phyloP scores from a whole-genome alignment of 495 filamentous ascomycete species.

The Chlorociboria aeruginascens region DNA sequence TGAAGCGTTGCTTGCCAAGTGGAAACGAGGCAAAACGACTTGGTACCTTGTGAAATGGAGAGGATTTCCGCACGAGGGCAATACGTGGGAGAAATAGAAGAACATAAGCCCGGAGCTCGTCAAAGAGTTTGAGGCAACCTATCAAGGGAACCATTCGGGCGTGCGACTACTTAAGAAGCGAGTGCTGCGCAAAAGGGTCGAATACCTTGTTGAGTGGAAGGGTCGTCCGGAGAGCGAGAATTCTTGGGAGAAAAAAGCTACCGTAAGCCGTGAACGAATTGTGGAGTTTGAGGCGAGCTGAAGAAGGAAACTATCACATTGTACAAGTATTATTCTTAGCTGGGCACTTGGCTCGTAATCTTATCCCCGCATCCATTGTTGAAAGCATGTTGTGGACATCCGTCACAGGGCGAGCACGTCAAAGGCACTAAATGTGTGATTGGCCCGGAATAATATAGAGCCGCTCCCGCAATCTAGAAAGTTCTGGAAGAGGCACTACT shows the following conservation, averaged over 20 bases:
- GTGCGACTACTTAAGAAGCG: background rate
- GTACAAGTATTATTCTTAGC: background rate
- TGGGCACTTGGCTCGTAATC: background rate
- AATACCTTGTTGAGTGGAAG: constrained; percentile 14
- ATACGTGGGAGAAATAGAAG: constrained; percentile 11
- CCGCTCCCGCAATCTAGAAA: constrained; percentile 1
- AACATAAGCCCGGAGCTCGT: constrained; percentile 13
- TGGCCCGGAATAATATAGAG: constrained; percentile 3
- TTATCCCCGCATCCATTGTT: background rate
- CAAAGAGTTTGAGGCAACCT: constrained; percentile 9
- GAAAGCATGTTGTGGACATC: background rate
- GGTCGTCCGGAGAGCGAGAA: constrained; percentile 12
- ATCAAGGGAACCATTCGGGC: constrained; percentile 10
- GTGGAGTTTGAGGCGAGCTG: constrained; percentile 12
- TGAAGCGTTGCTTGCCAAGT: constrained; percentile 17
- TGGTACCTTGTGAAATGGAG: constrained; percentile 14
- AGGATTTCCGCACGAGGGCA: constrained; percentile 13
- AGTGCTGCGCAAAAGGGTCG: background rate
- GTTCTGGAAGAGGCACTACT: too few species aligned
- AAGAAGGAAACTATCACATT: constrained; percentile 1
- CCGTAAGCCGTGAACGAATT: constrained; percentile 14
- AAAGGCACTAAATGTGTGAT: background rate
- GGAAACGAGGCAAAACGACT: constrained; percentile 12
- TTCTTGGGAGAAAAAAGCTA: constrained; percentile 16
- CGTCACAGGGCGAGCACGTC: too few species aligned